Conservation (phyloP, 345 rosid genomes). For the Corchorus capsularis region DNA sequence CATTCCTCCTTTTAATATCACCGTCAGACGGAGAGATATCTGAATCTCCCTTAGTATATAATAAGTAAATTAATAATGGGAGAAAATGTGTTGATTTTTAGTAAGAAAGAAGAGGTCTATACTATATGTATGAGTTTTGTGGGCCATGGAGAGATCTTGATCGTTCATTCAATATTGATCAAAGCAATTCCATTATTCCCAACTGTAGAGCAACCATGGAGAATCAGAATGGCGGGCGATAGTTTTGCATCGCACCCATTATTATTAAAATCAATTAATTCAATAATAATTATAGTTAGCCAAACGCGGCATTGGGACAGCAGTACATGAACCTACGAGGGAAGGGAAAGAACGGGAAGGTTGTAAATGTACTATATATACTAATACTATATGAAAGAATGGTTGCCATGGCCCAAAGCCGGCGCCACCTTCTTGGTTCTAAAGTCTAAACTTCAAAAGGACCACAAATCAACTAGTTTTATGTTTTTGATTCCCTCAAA, state of each 20-base stretch:
- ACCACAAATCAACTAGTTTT: background rate
- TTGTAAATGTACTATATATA: too few relatives aligned
- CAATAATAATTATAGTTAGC: background rate
- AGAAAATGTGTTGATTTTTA: too few relatives aligned
- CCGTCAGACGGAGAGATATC: too few relatives aligned
- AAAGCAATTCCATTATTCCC: background rate
- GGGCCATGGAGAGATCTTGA: background rate
- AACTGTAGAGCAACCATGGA: background rate
- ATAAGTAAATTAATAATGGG: too few relatives aligned
- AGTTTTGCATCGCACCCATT: background rate
- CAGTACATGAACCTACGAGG: too few relatives aligned
- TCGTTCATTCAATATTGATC: slow-evolving; percentile 8
- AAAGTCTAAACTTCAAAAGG: background rate
- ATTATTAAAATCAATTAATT: background rate
- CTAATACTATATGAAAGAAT: too few relatives aligned
- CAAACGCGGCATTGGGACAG: background rate
- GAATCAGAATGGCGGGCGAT: background rate
- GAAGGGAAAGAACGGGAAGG: background rate
- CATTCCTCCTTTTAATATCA: too few relatives aligned
- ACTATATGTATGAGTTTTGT: too few relatives aligned
- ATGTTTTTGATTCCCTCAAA: background rate
- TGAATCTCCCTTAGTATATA: too few relatives aligned
- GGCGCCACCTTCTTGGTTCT: background rate
- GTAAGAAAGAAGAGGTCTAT: too few relatives aligned
- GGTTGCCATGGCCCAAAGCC: too few relatives aligned